A percentile compares a stretch with the other conserved stretches of the same genome.
Conservation (phyloP, 495 filamentous ascomycete genomes). For the Aspergillus carlsbadensis region DNA sequence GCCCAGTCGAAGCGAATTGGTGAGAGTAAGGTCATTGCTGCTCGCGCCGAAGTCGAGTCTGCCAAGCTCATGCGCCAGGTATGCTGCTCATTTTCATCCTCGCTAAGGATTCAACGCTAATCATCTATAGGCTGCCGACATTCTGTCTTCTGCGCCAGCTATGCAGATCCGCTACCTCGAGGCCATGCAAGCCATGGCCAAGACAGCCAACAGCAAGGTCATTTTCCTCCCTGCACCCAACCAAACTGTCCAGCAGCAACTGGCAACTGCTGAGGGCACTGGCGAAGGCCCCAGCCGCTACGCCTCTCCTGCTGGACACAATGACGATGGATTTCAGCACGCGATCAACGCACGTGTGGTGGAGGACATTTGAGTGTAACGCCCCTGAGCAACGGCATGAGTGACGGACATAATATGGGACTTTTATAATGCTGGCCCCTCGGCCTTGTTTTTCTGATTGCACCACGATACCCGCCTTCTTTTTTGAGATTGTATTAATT, state of each 20-base stretch:
- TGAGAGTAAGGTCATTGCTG: conserved; percentile 96
- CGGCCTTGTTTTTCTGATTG: conserved; percentile 17
- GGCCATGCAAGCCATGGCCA: conserved; percentile 99
- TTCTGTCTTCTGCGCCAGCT: conserved; percentile 85
- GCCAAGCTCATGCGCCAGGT: conserved; percentile 95
- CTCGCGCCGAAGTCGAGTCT: conserved; percentile 92
- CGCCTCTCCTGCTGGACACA: conserved; percentile 28
- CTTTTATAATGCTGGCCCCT: not conserved
- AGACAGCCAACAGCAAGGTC: conserved; percentile 92
- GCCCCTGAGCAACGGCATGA: conserved; percentile 8
- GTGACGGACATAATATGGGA: conserved; percentile 12
- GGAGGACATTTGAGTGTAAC: conserved; percentile 69
- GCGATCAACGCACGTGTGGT: conserved; percentile 83
- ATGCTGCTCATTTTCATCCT: not conserved
- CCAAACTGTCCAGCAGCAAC: conserved; percentile 48
- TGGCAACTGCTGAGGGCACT: conserved; percentile 49
- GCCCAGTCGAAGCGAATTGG: conserved; percentile 98
- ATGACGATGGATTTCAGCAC: conserved; percentile 67
- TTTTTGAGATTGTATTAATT: conserved; percentile 12
- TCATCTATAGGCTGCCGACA: conserved; percentile 71
- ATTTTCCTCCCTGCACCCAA: conserved; percentile 80
- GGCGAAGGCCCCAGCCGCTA: conserved; percentile 62
- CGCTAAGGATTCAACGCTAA: not conserved
- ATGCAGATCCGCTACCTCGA: conserved; percentile 99
- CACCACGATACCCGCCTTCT: conserved; percentile 42